A percentile compares a stretch with the other conserved stretches of the same genome.
Evolutionary conservation across 345 rosid genomes (phyloP).

Genomic region (Pistacia atlantica): DNA sequence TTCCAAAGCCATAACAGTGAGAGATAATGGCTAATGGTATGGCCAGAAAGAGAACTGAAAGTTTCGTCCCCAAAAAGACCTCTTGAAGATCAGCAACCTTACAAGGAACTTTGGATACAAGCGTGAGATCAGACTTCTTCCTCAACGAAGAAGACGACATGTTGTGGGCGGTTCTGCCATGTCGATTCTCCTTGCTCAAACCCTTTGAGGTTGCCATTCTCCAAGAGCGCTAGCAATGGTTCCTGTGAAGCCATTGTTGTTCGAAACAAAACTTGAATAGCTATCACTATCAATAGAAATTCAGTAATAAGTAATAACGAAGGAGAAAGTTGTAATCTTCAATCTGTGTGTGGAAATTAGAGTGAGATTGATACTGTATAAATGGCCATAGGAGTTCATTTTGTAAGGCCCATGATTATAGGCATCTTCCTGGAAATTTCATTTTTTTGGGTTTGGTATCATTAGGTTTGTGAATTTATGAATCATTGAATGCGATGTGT

Average conservation of each 20-base stretch:
- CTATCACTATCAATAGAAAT: too few relatives aligned
- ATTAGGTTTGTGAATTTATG: too few relatives aligned
- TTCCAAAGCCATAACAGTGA: conserved; percentile 48
- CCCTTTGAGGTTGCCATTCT: conserved; percentile 59
- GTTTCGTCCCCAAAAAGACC: conserved; percentile 84
- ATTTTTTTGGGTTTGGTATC: too few relatives aligned
- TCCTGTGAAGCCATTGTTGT: conserved; percentile 37
- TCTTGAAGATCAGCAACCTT: conserved; percentile 72
- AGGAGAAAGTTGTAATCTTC: too few relatives aligned
- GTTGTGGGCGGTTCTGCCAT: conserved; percentile 79
- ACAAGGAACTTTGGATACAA: conserved; percentile 59
- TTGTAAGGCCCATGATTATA: too few relatives aligned
- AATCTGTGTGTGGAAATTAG: too few relatives aligned
- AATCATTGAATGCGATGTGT: too few relatives aligned
- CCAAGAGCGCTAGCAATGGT: conserved; percentile 49
- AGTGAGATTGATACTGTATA: too few relatives aligned
- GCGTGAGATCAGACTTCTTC: conserved; percentile 68
- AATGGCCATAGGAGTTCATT: too few relatives aligned
- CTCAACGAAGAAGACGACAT: conserved; percentile 82
- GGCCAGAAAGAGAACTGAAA: conserved; percentile 70
- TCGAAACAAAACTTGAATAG: too few relatives aligned
- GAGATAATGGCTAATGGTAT: conserved; percentile 47
- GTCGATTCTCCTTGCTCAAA: conserved; percentile 58
- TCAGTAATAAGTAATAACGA: not conserved
- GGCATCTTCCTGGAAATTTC: too few relatives aligned